phyloP scores from a whole-genome alignment of 1,139 yeast genomes.

The Yamadazyma sp. region DNA sequence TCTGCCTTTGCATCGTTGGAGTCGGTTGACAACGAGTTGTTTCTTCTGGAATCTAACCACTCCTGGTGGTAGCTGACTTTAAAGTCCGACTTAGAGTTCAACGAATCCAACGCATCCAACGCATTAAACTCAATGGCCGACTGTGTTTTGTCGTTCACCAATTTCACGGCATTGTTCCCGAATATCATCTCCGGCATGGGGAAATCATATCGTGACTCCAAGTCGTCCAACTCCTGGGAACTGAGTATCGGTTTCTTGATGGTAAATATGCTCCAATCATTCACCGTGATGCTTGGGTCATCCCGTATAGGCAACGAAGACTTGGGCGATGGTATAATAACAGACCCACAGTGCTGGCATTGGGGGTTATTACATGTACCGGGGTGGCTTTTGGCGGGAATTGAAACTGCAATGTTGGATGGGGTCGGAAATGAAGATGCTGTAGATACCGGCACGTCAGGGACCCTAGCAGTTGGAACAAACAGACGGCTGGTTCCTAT shows the following conservation, averaged over 20 bases:
- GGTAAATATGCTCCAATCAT: conserved; percentile 77
- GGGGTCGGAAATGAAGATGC: conserved; percentile 6
- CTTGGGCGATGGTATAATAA: conserved; percentile 71
- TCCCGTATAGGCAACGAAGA: conserved; percentile 63
- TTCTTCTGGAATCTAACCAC: conserved; percentile 72
- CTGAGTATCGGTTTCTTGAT: conserved; percentile 75
- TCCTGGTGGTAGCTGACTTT: conserved; percentile 85
- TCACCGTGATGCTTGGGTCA: conserved; percentile 62
- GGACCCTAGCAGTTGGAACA: neutral
- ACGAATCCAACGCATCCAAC: conserved; percentile 73
- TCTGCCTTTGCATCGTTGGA: conserved; percentile 26
- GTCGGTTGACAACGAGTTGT: conserved; percentile 23
- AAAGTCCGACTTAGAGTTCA: conserved; percentile 42
- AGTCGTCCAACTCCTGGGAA: conserved; percentile 69
- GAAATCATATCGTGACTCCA: conserved; percentile 60
- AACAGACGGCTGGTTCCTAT: neutral
- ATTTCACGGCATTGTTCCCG: conserved; percentile 75
- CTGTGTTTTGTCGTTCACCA: conserved; percentile 41
- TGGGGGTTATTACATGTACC: conserved; percentile 49
- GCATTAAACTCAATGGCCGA: conserved; percentile 69
- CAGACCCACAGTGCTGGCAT: conserved; percentile 66
- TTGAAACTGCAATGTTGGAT: conserved; percentile 16
- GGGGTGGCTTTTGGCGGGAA: conserved; percentile 35
- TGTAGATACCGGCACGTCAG: neutral
- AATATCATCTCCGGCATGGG: conserved; percentile 98